phyloP scores from a whole-genome alignment of 257 asterid species.

The Penstemon davidsonii region DNA sequence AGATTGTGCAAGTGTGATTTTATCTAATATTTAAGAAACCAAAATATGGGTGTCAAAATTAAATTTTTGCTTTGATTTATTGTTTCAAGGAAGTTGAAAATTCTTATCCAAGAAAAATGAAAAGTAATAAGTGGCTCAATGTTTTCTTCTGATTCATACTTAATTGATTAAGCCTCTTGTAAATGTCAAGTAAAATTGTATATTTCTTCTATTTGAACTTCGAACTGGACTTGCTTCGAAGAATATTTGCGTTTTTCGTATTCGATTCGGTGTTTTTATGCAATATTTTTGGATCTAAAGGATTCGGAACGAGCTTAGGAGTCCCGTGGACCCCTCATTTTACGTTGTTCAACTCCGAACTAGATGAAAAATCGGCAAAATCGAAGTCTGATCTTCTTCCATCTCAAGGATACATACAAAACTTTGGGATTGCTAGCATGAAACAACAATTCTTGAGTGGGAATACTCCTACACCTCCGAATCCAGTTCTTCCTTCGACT shows the following conservation, averaged over 20 bases:
- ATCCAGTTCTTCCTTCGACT: constrained; percentile 33
- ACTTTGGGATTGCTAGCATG: constrained; percentile 33
- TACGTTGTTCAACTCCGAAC: constrained; percentile 45
- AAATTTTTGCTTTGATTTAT: constrained; percentile 17
- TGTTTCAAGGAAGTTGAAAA: constrained; percentile 7
- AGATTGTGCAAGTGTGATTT: background rate
- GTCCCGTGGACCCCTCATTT: constrained; percentile 56
- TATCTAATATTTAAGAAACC: background rate
- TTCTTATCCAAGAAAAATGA: background rate
- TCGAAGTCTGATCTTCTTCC: constrained; percentile 33
- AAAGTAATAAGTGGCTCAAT: background rate
- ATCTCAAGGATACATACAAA: constrained; percentile 40
- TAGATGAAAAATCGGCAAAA: constrained; percentile 47
- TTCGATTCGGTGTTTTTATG: background rate
- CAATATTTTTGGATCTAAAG: constrained; percentile 26
- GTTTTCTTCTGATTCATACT: background rate
- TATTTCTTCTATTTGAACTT: constrained; percentile 6
- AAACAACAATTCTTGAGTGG: constrained; percentile 54
- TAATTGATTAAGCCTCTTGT: background rate
- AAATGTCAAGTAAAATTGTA: background rate
- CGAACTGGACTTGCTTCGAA: constrained; percentile 20
- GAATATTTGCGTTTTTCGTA: background rate
- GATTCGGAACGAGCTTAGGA: constrained; percentile 41
- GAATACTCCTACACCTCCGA: constrained; percentile 42
- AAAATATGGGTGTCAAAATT: background rate